A percentile compares a stretch with the other conserved stretches of the same genome.
Evolutionary conservation across 2,329 filamentous ascomycete genomes (phyloP).

Genomic region (Juglanconis juglandina): DNA sequence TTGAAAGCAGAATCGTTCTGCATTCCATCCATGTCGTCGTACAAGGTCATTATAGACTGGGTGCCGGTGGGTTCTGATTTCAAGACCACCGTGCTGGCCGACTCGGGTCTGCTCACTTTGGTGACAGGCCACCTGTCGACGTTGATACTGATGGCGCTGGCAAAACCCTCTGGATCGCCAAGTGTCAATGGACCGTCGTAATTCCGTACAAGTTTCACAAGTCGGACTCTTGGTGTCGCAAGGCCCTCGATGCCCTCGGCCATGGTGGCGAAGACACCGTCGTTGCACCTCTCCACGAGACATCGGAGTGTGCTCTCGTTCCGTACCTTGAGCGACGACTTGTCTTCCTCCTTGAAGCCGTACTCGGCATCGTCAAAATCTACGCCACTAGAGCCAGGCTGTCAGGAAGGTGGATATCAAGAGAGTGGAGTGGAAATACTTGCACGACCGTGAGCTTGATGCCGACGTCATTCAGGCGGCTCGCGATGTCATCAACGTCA

Average conservation of each 20-base stretch:
- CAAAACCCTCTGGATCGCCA: slow-evolving; percentile 70
- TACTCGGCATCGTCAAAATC: slow-evolving; percentile 92
- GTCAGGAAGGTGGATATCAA: slow-evolving; percentile 1
- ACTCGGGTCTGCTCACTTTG: slow-evolving; percentile 68
- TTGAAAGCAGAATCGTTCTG: slow-evolving; percentile 52
- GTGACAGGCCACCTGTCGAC: slow-evolving; percentile 90
- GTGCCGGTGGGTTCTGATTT: slow-evolving; percentile 46
- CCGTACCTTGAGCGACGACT: slow-evolving; percentile 65
- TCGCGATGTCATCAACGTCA: slow-evolving; percentile 65
- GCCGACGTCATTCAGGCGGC: slow-evolving; percentile 69
- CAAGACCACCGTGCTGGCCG: slow-evolving; percentile 73
- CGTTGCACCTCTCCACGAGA: slow-evolving; percentile 63
- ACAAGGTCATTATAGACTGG: slow-evolving; percentile 49
- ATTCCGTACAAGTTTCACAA: slow-evolving; percentile 68
- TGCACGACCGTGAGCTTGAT: slow-evolving; percentile 80
- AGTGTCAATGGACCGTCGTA: slow-evolving; percentile 79
- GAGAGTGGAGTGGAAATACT: slow-evolving; percentile 32
- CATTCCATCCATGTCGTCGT: slow-evolving; percentile 45
- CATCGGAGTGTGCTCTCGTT: slow-evolving; percentile 69
- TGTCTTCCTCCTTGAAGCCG: slow-evolving; percentile 89
- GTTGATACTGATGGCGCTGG: slow-evolving; percentile 74
- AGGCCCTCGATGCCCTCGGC: slow-evolving; percentile 81
- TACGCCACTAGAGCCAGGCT: slow-evolving; percentile 58
- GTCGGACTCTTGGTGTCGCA: slow-evolving; percentile 71
- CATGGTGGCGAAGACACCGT: slow-evolving; percentile 77